These are phyloP conservation scores for Aureobasidium sp. DNA, from an alignment of 2,329 filamentous ascomycete species.

Conservation along the genomic window DNA sequence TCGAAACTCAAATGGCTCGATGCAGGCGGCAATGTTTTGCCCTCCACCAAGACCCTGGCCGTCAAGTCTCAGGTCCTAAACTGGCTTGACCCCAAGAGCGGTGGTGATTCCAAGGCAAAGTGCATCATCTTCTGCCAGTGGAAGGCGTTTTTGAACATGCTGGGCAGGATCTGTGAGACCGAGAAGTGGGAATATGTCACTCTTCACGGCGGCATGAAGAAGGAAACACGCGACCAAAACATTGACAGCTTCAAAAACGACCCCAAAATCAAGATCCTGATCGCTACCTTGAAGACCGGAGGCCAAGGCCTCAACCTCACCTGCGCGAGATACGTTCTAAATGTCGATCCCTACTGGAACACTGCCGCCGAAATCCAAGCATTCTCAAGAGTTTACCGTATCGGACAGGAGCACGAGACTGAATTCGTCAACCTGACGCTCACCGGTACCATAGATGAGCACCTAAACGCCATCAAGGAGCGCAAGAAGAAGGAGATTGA, in stretches of 20 bases:
- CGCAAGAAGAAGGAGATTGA: constrained; percentile 45
- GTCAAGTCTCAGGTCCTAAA: constrained; percentile 41
- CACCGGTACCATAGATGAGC: constrained; percentile 51
- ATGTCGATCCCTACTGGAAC: constrained; percentile 48
- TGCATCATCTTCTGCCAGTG: constrained; percentile 57
- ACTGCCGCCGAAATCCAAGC: constrained; percentile 30
- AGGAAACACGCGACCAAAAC: constrained; percentile 35
- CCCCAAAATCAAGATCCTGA: constrained; percentile 38
- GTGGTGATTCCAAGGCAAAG: constrained; percentile 44
- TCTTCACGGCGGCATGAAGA: constrained; percentile 46
- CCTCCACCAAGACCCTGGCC: constrained; percentile 41
- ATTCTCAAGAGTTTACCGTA: constrained; percentile 56
- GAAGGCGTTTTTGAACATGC: constrained; percentile 45
- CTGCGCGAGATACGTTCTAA: constrained; percentile 45
- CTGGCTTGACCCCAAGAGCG: constrained; percentile 26
- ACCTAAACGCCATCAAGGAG: constrained; percentile 50
- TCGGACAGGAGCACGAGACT: constrained; percentile 57
- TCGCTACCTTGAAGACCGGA: constrained; percentile 52
- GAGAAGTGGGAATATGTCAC: constrained; percentile 44
- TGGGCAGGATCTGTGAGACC: constrained; percentile 43
- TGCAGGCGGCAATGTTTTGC: constrained; percentile 32
- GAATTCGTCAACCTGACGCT: constrained; percentile 53
- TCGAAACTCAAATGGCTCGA: constrained; percentile 33
- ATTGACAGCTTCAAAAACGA: constrained; percentile 43
- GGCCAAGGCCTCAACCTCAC: constrained; percentile 55